Base-by-base conservation (phyloP, 805 yeast species). In the Priceomyces fermenticarens region DNA sequence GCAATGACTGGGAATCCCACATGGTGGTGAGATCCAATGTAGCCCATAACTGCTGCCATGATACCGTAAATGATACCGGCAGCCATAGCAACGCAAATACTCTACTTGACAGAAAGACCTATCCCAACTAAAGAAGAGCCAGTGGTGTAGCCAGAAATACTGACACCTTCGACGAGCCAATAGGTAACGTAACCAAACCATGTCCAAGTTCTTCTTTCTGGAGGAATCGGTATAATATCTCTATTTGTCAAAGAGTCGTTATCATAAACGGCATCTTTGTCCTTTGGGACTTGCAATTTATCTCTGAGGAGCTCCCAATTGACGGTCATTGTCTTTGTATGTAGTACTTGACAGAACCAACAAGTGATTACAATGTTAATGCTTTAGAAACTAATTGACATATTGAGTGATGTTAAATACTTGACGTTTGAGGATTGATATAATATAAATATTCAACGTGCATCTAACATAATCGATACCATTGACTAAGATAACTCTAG, bases 211-310 rank as follows among this genome's bases (percentile, higher is more conserved):
- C 70, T 52, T 32, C 67, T 59, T 4, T 51, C 49, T 9, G 43
- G 53, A 8, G 65, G 62, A 9, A 67, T 63, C 9, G 73, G 72
- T 30, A 65, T 66, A 33, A 67, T 43, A 47, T 69, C 75, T 34
- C 58, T 54, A 42, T 67, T 68, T 15, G 70, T 60, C 39, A 62
- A 42, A n/a, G 49, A 41, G 26, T 63, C 63, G 10, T 60, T 50
- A 7, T 52, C 53, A 16, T 45, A 47, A 14, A 52, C 50, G 14
- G 44, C 55, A 35, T 55, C 59, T 35, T 38, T 38, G 16, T 51
- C 53, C 25, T 41, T 49, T 15, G 67, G 59, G 12, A 54, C 56
- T 35, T 58, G 52, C 35, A 60, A 28, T 13, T 14, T 38, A 6
- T 23, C n/a, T 32, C 28, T 26, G 11, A 26, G 11, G 11, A 11